Conservation (phyloP, 768 basidiomycete species). For the Suillus plorans region DNA sequence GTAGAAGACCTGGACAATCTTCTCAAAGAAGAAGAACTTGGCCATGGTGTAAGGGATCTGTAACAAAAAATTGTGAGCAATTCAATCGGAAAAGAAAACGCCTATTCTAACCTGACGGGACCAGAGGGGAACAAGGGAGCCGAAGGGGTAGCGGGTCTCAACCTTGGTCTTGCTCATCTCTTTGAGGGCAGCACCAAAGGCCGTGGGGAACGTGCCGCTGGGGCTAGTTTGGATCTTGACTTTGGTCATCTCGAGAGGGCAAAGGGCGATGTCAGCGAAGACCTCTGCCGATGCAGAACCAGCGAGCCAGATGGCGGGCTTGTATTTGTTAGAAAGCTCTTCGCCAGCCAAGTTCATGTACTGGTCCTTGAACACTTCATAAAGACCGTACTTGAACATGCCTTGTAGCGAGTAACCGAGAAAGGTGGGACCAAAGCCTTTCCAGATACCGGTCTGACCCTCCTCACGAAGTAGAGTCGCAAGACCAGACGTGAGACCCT, state of each 20-base stretch:
- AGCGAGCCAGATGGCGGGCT: conserved; percentile 89
- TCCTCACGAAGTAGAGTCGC: conserved; percentile 74
- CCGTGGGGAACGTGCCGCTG: conserved; percentile 73
- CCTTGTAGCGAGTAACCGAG: conserved; percentile 95
- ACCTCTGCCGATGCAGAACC: conserved; percentile 94
- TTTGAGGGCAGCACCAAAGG: conserved; percentile 66
- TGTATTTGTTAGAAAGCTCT: conserved; percentile 76
- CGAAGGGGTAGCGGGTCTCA: conserved; percentile 84
- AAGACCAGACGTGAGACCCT: conserved; percentile 60
- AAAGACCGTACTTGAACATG: conserved; percentile 98
- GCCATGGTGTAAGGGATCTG: conserved; percentile 99
- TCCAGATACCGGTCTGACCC: conserved; percentile 86
- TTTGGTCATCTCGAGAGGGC: conserved; percentile 93
- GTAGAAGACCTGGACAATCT: conserved; percentile 85
- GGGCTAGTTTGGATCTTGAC: conserved; percentile 86
- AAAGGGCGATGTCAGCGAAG: conserved; percentile 94
- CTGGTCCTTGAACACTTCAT: conserved; percentile 93
- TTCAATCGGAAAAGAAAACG: background rate
- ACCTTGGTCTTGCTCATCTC: conserved; percentile 66
- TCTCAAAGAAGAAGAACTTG: conserved; percentile 97
- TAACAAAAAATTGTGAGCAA: background rate
- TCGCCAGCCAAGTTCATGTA: conserved; percentile 92
- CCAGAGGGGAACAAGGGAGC: conserved; percentile 83
- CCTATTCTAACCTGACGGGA: conserved; percentile 69
- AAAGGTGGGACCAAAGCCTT: conserved; percentile 91